Percentiles rank a stretch among this genome's conserved stretches.
Evolutionary conservation across 768 basidiomycete species (phyloP).

Genomic region (Tylopilus felleus): DNA sequence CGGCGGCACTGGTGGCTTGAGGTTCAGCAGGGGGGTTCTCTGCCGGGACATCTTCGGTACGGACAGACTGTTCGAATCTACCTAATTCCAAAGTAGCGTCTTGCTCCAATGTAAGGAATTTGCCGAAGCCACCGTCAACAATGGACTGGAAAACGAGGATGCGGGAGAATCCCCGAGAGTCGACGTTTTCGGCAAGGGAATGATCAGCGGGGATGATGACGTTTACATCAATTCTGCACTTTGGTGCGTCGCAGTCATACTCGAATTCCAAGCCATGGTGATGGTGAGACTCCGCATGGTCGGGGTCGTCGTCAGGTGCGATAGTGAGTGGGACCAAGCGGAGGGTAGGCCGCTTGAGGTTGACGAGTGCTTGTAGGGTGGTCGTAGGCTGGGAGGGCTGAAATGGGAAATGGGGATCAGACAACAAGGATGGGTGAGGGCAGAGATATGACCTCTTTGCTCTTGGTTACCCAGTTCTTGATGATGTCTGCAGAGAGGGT

Average conservation of each 20-base stretch:
- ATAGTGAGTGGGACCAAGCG: constrained; percentile 63
- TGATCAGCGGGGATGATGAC: constrained; percentile 68
- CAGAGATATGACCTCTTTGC: constrained; percentile 61
- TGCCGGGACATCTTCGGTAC: constrained; percentile 1
- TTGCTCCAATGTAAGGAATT: constrained; percentile 67
- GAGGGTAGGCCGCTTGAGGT: constrained; percentile 87
- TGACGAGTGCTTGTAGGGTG: constrained; percentile 90
- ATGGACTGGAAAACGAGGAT: constrained; percentile 43
- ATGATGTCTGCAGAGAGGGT: constrained; percentile 81
- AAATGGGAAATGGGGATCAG: constrained; percentile 5
- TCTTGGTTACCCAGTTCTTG: constrained; percentile 79
- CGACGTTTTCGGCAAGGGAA: constrained; percentile 46
- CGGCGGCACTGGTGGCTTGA: constrained; percentile 10
- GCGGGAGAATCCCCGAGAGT: constrained; percentile 27
- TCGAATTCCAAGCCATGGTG: constrained; percentile 86
- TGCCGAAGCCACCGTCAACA: constrained; percentile 82
- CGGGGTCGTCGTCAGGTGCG: constrained; percentile 43
- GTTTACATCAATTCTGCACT: constrained; percentile 75
- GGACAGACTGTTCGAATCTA: constrained; percentile 51
- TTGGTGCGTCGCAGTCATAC: constrained; percentile 88
- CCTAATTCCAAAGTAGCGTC: constrained; percentile 79
- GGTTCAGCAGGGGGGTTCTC: constrained; percentile 13
- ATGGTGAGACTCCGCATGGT: constrained; percentile 47
- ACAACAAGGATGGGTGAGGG: neutral
- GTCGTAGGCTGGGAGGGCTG: constrained; percentile 84